phyloP scores from a whole-genome alignment of 78 protist genomes.

The Dictyostelium discoideum region dicty_2.7 NC_007089.4:822501-823000 shows the following conservation, averaged over 20 bases:
- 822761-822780: conserved; percentile 21
- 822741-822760: conserved; percentile 12
- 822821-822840: background rate
- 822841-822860: conserved; percentile 48
- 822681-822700: background rate
- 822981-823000: background rate
- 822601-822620: no score
- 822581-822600: no score
- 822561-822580: no score
- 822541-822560: no score
- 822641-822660: no score
- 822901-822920: conserved; percentile 49
- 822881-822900: background rate
- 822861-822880: conserved; percentile 28
- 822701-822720: background rate
- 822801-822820: conserved; percentile 11
- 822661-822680: no score
- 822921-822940: conserved; percentile 53
- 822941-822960: conserved; percentile 18
- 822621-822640: no score
- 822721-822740: background rate
- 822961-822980: background rate
- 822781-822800: conserved; percentile 3
- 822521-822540: no score
- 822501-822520: no score